Evolutionary conservation across 192 early-diverging fungal genomes (phyloP), one percentile per base, ranked within the genome.

Genomic region (Coemansia sp.): DNA sequence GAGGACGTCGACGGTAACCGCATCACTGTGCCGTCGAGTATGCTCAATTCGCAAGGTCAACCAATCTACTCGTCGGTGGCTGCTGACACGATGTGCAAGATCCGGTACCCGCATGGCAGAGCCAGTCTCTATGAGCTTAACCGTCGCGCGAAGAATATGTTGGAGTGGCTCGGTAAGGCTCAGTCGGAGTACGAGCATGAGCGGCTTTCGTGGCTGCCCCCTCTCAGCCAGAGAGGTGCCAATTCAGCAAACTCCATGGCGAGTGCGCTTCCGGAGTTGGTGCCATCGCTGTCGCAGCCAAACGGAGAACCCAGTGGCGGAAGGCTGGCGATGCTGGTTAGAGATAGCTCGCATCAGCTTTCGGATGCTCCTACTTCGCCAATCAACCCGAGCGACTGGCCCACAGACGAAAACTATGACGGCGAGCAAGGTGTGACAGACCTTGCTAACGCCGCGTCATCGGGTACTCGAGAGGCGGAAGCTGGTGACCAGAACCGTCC

Each of bases 101-200:
- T 83, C 50, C 72, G 73, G 38, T 83, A 83, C 43, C 80, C 80
- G 61, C 76, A 77, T 49, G 43, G 53, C 61, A 57, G 44, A 39
- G 62, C 80, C 53, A 75, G 69, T 43, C 30, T 83, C 28, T 28
- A 63, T 16, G 80, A 83, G 52, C 76, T 83, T 8, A 70, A 37
- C 47, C 72, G 80, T 11, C 75, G 80, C 33, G 80, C 80, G 0
- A 83, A 83, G 76, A 76, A 83, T 76, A 60, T 83, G 47, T 70
- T 83, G 14, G 80, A 83, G 47, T 83, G 80, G 80, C 69, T 83
- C 66, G 80, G 80, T 42, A 83, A 78, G 50, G 73, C 73, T 3
- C 80, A 83, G 50, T 60, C 76, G 6, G 80, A 83, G 63, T 83
- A 78, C 32, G 76, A 78, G 57, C 80, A 73, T n/a, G 80, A 83